phyloP scores from a whole-genome alignment of 1,284 basidiomycete genomes.

The Jaminaea rosea region DNA sequence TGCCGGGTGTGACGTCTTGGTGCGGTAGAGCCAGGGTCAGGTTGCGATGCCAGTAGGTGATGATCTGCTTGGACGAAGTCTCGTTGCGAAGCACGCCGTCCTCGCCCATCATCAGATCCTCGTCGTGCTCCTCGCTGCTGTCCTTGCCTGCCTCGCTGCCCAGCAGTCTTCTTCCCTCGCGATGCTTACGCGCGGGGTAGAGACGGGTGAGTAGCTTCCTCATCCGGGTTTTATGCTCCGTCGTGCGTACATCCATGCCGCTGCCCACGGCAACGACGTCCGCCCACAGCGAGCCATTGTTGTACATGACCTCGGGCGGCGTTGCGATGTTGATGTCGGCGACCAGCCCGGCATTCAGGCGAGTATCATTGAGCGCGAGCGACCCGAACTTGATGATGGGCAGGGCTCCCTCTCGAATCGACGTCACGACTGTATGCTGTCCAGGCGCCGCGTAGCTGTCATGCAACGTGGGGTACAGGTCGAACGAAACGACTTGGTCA shows the following conservation, averaged over 20 bases:
- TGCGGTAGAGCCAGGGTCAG: constrained; percentile 71
- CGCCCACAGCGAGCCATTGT: constrained; percentile 55
- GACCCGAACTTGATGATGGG: constrained; percentile 22
- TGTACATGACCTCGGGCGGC: constrained; percentile 10
- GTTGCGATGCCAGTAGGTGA: constrained; percentile 84
- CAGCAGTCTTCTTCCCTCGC: constrained; percentile 77
- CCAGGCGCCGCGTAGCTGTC: not conserved
- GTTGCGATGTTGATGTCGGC: constrained; percentile 17
- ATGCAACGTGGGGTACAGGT: not conserved
- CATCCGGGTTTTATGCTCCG: constrained; percentile 5
- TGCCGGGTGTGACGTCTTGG: constrained; percentile 52
- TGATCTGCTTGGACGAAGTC: constrained; percentile 42
- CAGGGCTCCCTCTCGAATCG: constrained; percentile 6
- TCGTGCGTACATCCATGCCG: not conserved
- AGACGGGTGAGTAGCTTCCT: constrained; percentile 68
- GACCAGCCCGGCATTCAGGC: constrained; percentile 7
- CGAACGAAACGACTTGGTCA: constrained; percentile 12
- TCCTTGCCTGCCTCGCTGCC: constrained; percentile 41
- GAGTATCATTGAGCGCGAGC: constrained; percentile 15
- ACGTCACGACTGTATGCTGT: constrained; percentile 6
- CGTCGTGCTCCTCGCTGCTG: constrained; percentile 48
- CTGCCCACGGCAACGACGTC: constrained; percentile 67
- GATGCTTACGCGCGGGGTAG: constrained; percentile 60
- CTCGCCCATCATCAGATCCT: constrained; percentile 14
- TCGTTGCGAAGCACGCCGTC: constrained; percentile 2